phyloP scores from a whole-genome alignment of 306 rosid species.

The Trifolium repens region DNA sequence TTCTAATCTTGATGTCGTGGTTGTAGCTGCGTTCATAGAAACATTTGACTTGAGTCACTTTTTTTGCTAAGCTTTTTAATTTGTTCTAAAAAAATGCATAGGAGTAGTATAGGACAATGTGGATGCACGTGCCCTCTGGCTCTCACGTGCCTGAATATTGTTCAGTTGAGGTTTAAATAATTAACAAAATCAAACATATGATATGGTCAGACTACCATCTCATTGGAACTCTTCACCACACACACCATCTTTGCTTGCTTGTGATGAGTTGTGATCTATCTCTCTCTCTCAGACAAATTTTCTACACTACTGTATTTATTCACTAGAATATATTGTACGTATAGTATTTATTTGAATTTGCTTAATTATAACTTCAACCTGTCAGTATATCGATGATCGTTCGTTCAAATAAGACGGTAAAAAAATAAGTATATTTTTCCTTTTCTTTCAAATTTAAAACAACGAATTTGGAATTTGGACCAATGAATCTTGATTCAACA shows the following conservation, averaged over 20 bases:
- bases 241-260: neutral
- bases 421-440: too few species aligned
- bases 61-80: too few species aligned
- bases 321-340: neutral
- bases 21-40: too few species aligned
- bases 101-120: conserved; percentile 23
- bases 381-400: too few species aligned
- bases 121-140: conserved; percentile 55
- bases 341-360: too few species aligned
- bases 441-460: too few species aligned
- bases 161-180: conserved; percentile 32
- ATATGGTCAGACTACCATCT: conserved; percentile 45
- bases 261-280: neutral
- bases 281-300: conserved; percentile 35
- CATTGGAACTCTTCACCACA: conserved; percentile 66
- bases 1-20: too few species aligned
- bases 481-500: neutral
- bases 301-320: conserved; percentile 3
- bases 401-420: too few species aligned
- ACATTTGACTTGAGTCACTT: neutral
- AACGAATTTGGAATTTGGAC: neutral
- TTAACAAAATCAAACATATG: conserved; percentile 46
- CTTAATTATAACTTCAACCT: too few species aligned
- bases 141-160: conserved; percentile 56
- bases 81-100: too few species aligned